Conservation (phyloP, 345 rosid genomes). For the Rhodamnia rubescens region DNA sequence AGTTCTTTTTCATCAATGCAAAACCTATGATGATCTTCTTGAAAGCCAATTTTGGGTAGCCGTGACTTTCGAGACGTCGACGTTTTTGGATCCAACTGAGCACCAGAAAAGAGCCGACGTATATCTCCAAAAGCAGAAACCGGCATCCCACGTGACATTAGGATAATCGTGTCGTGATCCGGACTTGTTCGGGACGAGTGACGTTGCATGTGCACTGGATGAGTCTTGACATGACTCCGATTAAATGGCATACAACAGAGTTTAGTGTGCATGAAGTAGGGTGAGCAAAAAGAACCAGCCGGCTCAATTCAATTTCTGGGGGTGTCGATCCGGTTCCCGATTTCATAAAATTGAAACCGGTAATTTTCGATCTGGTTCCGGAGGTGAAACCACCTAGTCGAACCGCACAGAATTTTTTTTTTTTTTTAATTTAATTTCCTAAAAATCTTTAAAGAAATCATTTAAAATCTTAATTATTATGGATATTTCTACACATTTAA, state of each 20-base stretch:
- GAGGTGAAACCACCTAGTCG: too few species aligned
- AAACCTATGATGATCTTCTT: background rate
- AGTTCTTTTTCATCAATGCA: background rate
- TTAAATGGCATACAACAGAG: background rate
- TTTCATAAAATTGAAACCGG: too few species aligned
- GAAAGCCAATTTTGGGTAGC: background rate
- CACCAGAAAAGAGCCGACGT: background rate
- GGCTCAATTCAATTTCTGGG: too few species aligned
- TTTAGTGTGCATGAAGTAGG: background rate
- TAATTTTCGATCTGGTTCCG: too few species aligned
- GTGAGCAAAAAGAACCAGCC: too few species aligned
- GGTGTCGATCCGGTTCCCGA: too few species aligned
- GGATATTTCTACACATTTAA: too few species aligned
- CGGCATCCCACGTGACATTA: background rate
- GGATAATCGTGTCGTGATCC: background rate
- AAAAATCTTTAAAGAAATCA: too few species aligned
- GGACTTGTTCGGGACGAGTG: background rate
- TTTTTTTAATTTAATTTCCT: too few species aligned
- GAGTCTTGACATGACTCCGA: background rate
- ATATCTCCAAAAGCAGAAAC: background rate
- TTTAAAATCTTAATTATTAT: too few species aligned
- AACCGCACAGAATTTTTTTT: too few species aligned
- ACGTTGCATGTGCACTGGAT: background rate
- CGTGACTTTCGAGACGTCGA: background rate
- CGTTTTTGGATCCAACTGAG: too few species aligned